Conservation (phyloP, 2,329 filamentous ascomycete species). For the Scytalidium sp. region DNA sequence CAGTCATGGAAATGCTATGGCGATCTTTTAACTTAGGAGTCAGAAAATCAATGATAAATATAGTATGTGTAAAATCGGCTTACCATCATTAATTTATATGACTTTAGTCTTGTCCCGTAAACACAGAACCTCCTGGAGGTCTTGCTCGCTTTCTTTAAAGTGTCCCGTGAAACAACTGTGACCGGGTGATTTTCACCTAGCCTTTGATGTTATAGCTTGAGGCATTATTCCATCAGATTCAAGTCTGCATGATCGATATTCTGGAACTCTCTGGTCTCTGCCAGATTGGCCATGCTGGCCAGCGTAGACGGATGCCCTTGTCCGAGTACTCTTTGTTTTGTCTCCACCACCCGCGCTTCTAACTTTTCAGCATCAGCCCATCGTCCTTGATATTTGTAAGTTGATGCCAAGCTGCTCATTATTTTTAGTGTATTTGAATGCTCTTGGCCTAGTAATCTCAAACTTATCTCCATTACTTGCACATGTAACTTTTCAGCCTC, state of each 20-base stretch:
- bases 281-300: conserved; percentile 8
- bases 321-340: conserved; percentile 6
- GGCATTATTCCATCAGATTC: no score
- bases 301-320: conserved; percentile 7
- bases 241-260: no score
- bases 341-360: conserved; percentile 9
- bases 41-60: no score
- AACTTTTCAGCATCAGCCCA: conserved; percentile 12
- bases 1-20: conserved; percentile 47
- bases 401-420: conserved; percentile 8
- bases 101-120: no score
- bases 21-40: conserved; percentile 34
- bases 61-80: no score
- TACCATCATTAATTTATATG: no score
- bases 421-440: conserved; percentile 5
- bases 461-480: conserved; percentile 10
- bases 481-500: conserved; percentile 4
- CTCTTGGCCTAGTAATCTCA: conserved; percentile 6
- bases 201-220: no score
- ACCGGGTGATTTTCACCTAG: no score
- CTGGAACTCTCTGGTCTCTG: not conserved
- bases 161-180: no score
- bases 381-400: conserved; percentile 7
- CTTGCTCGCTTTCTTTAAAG: no score
- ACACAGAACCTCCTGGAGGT: no score